Evolutionary conservation across 192 early-diverging fungal species (phyloP).

Genomic region (Umbelopsis isabellina): DNA sequence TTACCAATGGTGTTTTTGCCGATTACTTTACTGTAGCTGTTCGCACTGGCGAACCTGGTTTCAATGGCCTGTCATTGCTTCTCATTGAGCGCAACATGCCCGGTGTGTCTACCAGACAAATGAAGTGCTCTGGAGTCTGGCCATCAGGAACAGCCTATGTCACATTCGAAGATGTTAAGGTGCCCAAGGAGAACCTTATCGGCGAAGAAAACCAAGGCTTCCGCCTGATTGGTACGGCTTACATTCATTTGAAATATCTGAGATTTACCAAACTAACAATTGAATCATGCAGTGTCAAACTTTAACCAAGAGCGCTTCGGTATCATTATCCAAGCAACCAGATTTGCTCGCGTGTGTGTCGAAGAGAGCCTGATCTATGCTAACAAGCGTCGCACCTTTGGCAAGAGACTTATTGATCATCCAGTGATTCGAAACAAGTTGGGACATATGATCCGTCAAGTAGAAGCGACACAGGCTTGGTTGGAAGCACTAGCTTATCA

Average conservation of each 20-base stretch:
- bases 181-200: conserved; percentile 83
- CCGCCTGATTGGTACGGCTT: conserved; percentile 11
- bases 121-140: conserved; percentile 85
- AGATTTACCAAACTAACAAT: conserved; percentile 53
- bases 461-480: conserved; percentile 88
- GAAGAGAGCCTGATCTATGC: conserved; percentile 85
- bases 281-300: conserved; percentile 66
- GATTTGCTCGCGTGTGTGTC: conserved; percentile 85
- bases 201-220: conserved; percentile 87
- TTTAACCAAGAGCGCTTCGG: conserved; percentile 86
- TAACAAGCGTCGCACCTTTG: conserved; percentile 86
- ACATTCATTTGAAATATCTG: too few species aligned
- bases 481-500: conserved; percentile 80
- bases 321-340: conserved; percentile 81
- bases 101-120: conserved; percentile 78
- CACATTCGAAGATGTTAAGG: conserved; percentile 85
- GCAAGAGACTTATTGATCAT: conserved; percentile 84
- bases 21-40: conserved; percentile 84
- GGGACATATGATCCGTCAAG: conserved; percentile 81
- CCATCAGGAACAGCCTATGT: conserved; percentile 80
- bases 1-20: conserved; percentile 82
- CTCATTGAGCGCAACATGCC: conserved; percentile 75
- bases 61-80: conserved; percentile 77
- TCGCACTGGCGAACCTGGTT: conserved; percentile 77
- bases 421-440: conserved; percentile 81